These are phyloP conservation scores for Pseudocercospora crystallina DNA, from an alignment of 2,329 filamentous ascomycete species.

Conservation along the genomic window DNA sequence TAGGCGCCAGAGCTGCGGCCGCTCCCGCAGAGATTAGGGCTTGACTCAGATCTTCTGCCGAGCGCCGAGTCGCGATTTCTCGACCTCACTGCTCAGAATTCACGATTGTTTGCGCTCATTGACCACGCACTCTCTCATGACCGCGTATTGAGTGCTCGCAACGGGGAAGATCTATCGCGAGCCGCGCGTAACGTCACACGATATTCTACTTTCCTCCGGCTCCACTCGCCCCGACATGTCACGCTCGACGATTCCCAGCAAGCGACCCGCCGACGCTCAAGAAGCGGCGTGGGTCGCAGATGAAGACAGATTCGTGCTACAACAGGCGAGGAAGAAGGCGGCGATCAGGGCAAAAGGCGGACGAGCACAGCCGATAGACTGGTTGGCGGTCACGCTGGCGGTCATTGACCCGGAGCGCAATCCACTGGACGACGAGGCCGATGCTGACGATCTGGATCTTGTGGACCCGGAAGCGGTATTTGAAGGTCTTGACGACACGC, in stretches of 20 bases:
- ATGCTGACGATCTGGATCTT: slow-evolving; percentile 70
- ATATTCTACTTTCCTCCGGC: background rate
- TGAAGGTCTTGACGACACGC: slow-evolving; percentile 64
- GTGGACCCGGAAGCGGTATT: slow-evolving; percentile 80
- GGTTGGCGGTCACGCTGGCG: slow-evolving; percentile 84
- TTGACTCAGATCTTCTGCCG: too few species aligned
- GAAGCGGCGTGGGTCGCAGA: slow-evolving; percentile 76
- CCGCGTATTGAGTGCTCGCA: slow-evolving; percentile 1
- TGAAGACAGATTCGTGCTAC: slow-evolving; percentile 93
- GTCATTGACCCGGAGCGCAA: slow-evolving; percentile 84
- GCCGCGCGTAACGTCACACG: slow-evolving; percentile 15
- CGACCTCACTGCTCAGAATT: background rate
- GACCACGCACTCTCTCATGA: background rate
- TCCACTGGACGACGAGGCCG: slow-evolving; percentile 75
- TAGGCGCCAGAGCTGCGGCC: too few species aligned
- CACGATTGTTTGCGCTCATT: slow-evolving; percentile 7
- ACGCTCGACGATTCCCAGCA: slow-evolving; percentile 39
- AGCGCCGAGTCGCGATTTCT: too few species aligned
- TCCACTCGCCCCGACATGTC: slow-evolving; percentile 18
- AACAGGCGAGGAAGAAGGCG: slow-evolving; percentile 97
- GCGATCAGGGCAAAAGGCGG: slow-evolving; percentile 90
- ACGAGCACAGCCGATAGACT: slow-evolving; percentile 88
- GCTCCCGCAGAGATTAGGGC: too few species aligned
- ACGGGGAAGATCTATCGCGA: slow-evolving; percentile 2
- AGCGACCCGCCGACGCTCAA: slow-evolving; percentile 46